These are phyloP conservation scores for Macrophomina pseudophaseolina DNA, from an alignment of 2,329 filamentous ascomycete species.

Conservation along the genomic window DNA sequence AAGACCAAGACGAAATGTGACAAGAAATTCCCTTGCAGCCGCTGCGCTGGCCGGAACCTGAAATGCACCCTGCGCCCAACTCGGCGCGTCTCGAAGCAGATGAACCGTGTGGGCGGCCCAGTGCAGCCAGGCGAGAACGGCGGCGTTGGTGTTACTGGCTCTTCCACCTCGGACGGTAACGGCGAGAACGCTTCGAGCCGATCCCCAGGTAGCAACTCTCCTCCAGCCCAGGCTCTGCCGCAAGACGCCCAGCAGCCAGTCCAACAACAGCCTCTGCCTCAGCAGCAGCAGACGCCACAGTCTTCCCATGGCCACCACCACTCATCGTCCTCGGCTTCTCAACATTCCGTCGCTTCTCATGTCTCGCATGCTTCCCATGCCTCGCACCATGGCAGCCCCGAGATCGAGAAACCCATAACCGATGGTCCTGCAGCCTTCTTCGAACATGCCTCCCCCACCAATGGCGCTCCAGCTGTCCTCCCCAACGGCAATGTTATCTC, in stretches of 20 bases:
- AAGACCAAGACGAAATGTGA: conserved; percentile 62
- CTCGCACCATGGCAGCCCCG: conserved; percentile 23
- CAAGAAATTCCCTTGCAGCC: conserved; percentile 60
- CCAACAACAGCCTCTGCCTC: conserved; percentile 12
- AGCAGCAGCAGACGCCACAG: conserved; percentile 2
- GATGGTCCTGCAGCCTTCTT: conserved; percentile 44
- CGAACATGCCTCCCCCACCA: conserved; percentile 45
- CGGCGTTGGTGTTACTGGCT: conserved; percentile 35
- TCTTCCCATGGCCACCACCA: conserved; percentile 18
- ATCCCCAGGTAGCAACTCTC: conserved; percentile 41
- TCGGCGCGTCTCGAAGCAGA: conserved; percentile 54
- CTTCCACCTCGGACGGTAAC: conserved; percentile 41
- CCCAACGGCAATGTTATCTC: conserved; percentile 39
- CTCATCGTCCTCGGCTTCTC: conserved; percentile 20
- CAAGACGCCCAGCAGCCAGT: conserved; percentile 9
- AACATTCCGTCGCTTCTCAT: conserved; percentile 7
- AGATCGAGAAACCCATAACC: conserved; percentile 28
- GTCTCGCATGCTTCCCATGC: conserved; percentile 22
- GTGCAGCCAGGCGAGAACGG: conserved; percentile 33
- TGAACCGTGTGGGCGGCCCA: conserved; percentile 21
- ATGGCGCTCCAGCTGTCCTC: conserved; percentile 36
- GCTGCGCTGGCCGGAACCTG: conserved; percentile 56
- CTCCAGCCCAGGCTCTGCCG: conserved; percentile 31
- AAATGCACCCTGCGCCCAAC: conserved; percentile 55
- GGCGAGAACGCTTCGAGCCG: conserved; percentile 38